Conservation (phyloP, 208 protist species). For the Crithidia thermophila region DNA sequence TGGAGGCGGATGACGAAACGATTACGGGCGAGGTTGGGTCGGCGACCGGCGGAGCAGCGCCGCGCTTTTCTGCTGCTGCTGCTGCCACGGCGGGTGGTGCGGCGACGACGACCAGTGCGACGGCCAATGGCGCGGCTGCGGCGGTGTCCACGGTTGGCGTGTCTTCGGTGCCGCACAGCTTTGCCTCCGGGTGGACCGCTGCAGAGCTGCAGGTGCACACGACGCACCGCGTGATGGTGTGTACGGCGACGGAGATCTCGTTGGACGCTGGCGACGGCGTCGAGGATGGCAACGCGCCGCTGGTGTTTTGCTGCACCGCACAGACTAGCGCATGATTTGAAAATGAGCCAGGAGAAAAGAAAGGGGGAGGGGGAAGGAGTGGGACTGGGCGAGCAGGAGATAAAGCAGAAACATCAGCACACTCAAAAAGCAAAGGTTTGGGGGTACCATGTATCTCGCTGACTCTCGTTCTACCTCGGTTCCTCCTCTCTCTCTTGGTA, state of each 20-base stretch:
- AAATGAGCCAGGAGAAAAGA: neutral
- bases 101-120: neutral
- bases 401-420: too few relatives aligned
- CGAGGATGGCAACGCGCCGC: conserved; percentile 26
- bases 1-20: neutral
- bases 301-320: conserved; percentile 27
- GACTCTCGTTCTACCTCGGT: too few relatives aligned
- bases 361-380: too few relatives aligned
- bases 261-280: conserved; percentile 1
- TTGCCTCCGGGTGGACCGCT: conserved; percentile 25
- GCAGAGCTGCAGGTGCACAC: conserved; percentile 38
- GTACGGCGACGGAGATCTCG: conserved; percentile 25
- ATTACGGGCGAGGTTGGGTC: too few relatives aligned
- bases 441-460: too few relatives aligned
- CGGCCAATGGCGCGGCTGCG: neutral
- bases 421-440: too few relatives aligned
- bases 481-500: too few relatives aligned
- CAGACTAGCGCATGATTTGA: neutral
- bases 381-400: too few relatives aligned
- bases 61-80: neutral
- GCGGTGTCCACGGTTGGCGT: neutral
- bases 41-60: neutral
- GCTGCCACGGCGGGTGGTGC: neutral
- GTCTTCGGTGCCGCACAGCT: neutral
- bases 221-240: conserved; percentile 21